Conservation (phyloP, 257 asterid genomes). For the Solanum chmielewskii region DNA sequence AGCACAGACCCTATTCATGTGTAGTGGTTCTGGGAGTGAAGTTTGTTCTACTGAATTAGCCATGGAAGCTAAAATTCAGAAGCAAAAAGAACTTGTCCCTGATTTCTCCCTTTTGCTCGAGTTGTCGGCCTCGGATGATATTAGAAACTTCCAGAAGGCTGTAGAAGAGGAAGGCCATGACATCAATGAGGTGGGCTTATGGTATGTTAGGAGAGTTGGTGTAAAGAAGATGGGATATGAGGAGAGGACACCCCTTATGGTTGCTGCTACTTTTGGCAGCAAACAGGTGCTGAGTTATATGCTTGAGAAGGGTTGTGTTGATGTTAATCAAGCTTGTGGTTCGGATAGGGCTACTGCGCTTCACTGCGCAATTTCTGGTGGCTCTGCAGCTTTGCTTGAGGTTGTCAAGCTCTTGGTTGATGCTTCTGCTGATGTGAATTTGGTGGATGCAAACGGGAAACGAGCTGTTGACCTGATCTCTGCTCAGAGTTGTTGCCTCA, state of each 20-base stretch:
- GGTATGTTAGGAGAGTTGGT: slow-evolving; percentile 31
- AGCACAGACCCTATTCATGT: slow-evolving; percentile 3
- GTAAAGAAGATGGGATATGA: slow-evolving; percentile 24
- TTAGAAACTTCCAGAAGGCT: slow-evolving; percentile 16
- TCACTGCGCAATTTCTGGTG: slow-evolving; percentile 30
- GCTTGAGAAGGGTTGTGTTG: slow-evolving; percentile 14
- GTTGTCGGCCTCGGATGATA: slow-evolving; percentile 28
- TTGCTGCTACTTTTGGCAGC: slow-evolving; percentile 33
- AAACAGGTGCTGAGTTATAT: slow-evolving; percentile 20
- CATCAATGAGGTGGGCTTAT: slow-evolving; percentile 15
- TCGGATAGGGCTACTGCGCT: slow-evolving; percentile 33
- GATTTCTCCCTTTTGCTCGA: slow-evolving; percentile 16
- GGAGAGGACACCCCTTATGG: slow-evolving; percentile 32
- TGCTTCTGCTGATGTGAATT: slow-evolving; percentile 24
- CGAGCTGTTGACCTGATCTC: slow-evolving; percentile 20
- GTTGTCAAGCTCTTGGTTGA: slow-evolving; percentile 25
- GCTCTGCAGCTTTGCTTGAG: slow-evolving; percentile 9
- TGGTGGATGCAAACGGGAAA: slow-evolving; percentile 20
- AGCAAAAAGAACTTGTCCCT: not conserved
- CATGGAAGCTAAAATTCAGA: slow-evolving; percentile 2
- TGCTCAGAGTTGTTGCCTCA: not conserved
- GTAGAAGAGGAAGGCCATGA: slow-evolving; percentile 19
- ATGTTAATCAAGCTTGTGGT: slow-evolving; percentile 24
- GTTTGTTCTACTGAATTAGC: slow-evolving; percentile 3
- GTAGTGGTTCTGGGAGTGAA: slow-evolving; percentile 13